phyloP scores from a whole-genome alignment of 2,329 filamentous ascomycete genomes.

The Fusarium solani-melongenae region DNA sequence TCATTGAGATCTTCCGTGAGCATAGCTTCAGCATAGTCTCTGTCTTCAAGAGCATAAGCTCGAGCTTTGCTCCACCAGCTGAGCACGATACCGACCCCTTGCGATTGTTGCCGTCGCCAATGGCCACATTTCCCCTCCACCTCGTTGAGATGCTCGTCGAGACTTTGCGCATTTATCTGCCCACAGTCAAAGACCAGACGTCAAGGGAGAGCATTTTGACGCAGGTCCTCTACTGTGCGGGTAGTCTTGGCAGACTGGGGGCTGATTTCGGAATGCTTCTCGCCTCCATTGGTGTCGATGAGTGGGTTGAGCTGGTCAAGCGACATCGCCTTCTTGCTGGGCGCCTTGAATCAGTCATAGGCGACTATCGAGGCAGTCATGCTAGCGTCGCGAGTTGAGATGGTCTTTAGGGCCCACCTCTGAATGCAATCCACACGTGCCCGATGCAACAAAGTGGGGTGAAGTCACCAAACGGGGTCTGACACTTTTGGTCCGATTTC shows the following conservation, averaged over 20 bases:
- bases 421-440: constrained; percentile 33
- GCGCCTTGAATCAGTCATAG: constrained; percentile 76
- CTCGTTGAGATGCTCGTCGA: constrained; percentile 84
- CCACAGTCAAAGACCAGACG: constrained; percentile 81
- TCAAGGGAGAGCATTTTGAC: constrained; percentile 89
- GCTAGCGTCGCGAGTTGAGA: constrained; percentile 4
- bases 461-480: constrained; percentile 32
- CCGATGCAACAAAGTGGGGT: constrained; percentile 39
- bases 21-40: constrained; percentile 96
- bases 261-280: constrained; percentile 94
- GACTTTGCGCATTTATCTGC: constrained; percentile 80
- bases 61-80: constrained; percentile 47
- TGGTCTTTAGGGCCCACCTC: constrained; percentile 1
- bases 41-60: constrained; percentile 87
- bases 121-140: constrained; percentile 87
- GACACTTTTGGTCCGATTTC: constrained; percentile 26
- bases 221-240: constrained; percentile 92
- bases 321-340: constrained; percentile 88
- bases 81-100: constrained; percentile 49
- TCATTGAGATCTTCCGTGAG: constrained; percentile 97
- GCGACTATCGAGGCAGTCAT: constrained; percentile 55
- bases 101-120: constrained; percentile 76
- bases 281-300: constrained; percentile 66
- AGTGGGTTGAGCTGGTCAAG: constrained; percentile 92
- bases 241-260: constrained; percentile 87